These are phyloP conservation scores for Ehretia macrophylla DNA, from an alignment of 257 asterid genomes.

Conservation along the genomic window DNA sequence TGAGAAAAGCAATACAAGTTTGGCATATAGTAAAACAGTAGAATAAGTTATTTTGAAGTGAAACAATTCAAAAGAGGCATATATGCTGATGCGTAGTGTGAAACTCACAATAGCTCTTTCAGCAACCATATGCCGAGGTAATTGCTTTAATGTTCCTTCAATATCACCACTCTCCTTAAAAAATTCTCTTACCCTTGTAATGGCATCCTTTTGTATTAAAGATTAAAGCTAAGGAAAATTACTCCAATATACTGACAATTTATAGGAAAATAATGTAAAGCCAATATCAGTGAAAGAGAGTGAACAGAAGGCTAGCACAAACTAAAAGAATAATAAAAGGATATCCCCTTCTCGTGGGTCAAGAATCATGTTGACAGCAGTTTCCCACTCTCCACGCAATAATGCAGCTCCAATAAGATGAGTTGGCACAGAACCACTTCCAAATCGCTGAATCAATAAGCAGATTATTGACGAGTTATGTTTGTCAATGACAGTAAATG, in stretches of 20 bases:
- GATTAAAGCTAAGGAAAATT: conserved; percentile 45
- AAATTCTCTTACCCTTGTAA: conserved; percentile 59
- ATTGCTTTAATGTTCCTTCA: conserved; percentile 81
- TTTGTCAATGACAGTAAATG: conserved; percentile 2
- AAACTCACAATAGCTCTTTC: conserved; percentile 84
- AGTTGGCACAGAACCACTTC: conserved; percentile 91
- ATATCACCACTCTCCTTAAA: conserved; percentile 75
- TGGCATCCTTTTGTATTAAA: conserved; percentile 67
- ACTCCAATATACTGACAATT: background rate
- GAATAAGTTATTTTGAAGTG: no score
- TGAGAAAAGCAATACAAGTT: no score
- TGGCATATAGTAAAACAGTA: no score
- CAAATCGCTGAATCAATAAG: conserved; percentile 72
- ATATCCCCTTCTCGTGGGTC: conserved; percentile 99
- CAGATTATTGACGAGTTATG: background rate
- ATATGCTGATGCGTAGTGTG: conserved; percentile 1
- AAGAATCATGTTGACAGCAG: conserved; percentile 74
- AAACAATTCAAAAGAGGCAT: background rate
- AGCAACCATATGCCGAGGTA: conserved; percentile 85
- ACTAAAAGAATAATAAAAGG: conserved; percentile 41
- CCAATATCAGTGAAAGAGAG: background rate
- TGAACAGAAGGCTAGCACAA: background rate
- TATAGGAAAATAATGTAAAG: conserved; percentile 1
- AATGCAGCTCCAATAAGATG: conserved; percentile 87
- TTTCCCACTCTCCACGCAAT: conserved; percentile 91